Base-by-base conservation (phyloP, 352 stramenopile species). In the Thraustochytrium striatum region DNA sequence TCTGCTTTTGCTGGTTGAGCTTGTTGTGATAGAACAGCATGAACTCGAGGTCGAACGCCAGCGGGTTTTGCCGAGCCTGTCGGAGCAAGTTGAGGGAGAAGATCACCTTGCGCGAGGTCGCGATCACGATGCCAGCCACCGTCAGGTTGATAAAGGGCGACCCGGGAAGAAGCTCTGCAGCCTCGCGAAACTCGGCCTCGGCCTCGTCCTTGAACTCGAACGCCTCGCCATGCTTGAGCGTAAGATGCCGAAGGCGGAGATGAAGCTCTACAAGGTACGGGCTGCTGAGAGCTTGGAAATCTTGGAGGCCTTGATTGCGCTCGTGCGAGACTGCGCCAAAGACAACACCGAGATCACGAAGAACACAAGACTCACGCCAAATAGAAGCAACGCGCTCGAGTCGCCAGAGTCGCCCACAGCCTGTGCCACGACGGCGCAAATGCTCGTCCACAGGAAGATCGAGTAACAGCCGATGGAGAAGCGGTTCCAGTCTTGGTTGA, bases 11-110 rank as follows among this genome's bases (percentile, higher is more conserved):
- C 5, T 21, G 8, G 38, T 53, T 79, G 38, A 25, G 39, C 35
- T 73, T 73, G 57, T 79, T 79, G 69, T 79, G 69, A 36, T 50
- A 79, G 13, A 79, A 79, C 50, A 79, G 69, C 32, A 50, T 65
- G 41, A 79, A 79, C 7, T 79, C 69, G 5, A 79, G 50, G 53
- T 79, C 69, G 39, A 69, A 65, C 16, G 69, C 35, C 1, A 69
- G 39, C 25, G 38, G 39, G 50, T 47, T 5, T 38, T 72, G 69
- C 5, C 69, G 50, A 21, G 53, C 69, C 8, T 50, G 69, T 16
- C 25, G 39, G 25, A 79, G 53, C 13, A 79, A 52, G 69, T 79
- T 79, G 52, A 79, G 69, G 35, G 69, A 62, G 28, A 61, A 79
- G 35, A 79, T 79, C 21, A 79, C n/a, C n/a, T n/a, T n/a, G n/a